Evolutionary conservation across 2,329 filamentous ascomycete species (phyloP), one percentile per base, ranked within the genome.

Genomic region (Drechmeria coniospora): DNA sequence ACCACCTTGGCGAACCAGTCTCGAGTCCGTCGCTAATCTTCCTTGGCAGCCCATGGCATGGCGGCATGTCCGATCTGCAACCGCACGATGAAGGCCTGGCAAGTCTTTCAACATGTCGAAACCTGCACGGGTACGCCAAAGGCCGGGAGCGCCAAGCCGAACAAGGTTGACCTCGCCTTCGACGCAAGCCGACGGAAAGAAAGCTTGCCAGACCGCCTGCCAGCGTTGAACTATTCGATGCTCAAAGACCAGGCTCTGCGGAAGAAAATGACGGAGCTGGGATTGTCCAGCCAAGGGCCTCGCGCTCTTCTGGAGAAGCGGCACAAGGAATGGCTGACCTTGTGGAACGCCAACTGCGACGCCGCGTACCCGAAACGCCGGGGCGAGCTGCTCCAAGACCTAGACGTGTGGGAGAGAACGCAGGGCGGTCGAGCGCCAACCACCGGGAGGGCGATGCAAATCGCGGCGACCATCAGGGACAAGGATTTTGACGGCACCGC

Each of bases 321-420:
- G 12, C 86, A 95, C 44, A 81, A 71, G 15, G 90, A 98, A 51
- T 98, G 86, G 86, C 66, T 90, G 28, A 94, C 90, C 21, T 57
- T 98, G 12, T 94, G 83, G 79, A 98, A 98, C 50, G 81, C 92
- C 8, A 98, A 98, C 47, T 93, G 84, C 53, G 90, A 98, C 51
- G 79, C 86, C 2, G 68, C 68, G 20, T 59, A 61, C 2, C 83
- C 83, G 0, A 79, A 78, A 46, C 61, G 63, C 8, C 82, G 80
- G 36, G 45, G 56, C 6, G 76, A 90, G 32, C 52, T 98, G 4
- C 53, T 92, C 11, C 70, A 68, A 10, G 87, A 95, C 34, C 51
- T 98, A 9, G 79, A 87, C 14, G 54, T 69, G 1, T 95, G 90
- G 87, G 90, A 98, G 51, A 67, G 74, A 24, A 87, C 79, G 0